A percentile compares a stretch with the other conserved stretches of the same genome.
Conservation (phyloP, 495 filamentous ascomycete genomes). For the Neurospora sp. region DNA sequence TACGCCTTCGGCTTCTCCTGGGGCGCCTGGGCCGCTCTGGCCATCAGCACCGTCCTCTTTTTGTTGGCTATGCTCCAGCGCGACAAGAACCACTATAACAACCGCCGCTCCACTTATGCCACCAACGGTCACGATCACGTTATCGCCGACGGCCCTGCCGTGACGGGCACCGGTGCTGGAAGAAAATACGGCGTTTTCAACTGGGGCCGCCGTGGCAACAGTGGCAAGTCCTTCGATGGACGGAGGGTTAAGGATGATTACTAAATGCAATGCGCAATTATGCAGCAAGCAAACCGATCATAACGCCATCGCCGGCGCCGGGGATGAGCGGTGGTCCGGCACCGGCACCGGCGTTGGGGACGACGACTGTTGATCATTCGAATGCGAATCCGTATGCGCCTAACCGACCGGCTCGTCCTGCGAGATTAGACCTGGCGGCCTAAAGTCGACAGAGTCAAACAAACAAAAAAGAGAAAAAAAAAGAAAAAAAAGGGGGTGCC, state of each 20-base stretch:
- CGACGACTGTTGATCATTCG: not conserved
- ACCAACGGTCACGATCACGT: not conserved
- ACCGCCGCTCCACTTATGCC: not conserved
- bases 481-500: not conserved
- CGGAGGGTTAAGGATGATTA: constrained; percentile 58
- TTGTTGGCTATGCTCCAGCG: constrained; percentile 40
- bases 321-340: not conserved
- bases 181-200: not conserved
- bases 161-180: not conserved
- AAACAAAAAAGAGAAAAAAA: not conserved
- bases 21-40: constrained; percentile 59
- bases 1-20: constrained; percentile 84
- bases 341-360: not conserved
- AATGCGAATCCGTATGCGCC: not conserved
- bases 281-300: not conserved
- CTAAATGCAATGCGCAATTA: constrained; percentile 1
- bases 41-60: constrained; percentile 61
- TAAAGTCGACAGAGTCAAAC: not conserved
- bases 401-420: not conserved
- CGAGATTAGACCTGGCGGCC: not conserved
- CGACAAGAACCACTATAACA: not conserved
- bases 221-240: constrained; percentile 38
- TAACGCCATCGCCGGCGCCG: not conserved
- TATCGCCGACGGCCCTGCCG: not conserved
- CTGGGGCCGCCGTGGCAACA: constrained; percentile 25